Conservation (phyloP, 495 filamentous ascomycete genomes). For the Rhypophila decipiens region DNA sequence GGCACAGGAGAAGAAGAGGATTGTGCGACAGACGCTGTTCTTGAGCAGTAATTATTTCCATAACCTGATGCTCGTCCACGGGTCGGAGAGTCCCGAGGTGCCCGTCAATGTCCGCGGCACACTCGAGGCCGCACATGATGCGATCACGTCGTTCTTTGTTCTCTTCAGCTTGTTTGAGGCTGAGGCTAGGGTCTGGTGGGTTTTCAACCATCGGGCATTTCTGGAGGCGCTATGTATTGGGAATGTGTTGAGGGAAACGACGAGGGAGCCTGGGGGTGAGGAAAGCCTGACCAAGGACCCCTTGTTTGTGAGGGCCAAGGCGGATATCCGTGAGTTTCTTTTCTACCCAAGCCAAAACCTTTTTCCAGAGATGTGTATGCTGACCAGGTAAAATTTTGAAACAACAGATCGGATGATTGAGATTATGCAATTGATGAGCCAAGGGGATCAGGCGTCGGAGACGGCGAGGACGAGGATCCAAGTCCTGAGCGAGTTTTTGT, state of each 20-base stretch:
- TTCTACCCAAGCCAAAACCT: background rate
- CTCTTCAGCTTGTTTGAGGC: constrained; percentile 54
- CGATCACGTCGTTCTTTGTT: constrained; percentile 58
- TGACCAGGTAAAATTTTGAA: background rate
- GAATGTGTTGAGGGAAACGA: constrained; percentile 36
- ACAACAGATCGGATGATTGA: constrained; percentile 48
- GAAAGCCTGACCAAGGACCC: constrained; percentile 40
- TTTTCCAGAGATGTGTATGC: background rate
- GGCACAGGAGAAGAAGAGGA: constrained; percentile 47
- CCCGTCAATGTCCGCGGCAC: constrained; percentile 58
- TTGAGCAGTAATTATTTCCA: constrained; percentile 67
- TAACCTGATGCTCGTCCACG: constrained; percentile 64
- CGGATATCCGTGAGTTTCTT: constrained; percentile 46
- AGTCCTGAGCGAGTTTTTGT: constrained; percentile 49
- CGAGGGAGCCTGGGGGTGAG: constrained; percentile 22
- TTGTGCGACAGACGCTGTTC: constrained; percentile 62
- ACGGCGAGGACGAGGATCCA: constrained; percentile 51
- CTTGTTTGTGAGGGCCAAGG: constrained; percentile 46
- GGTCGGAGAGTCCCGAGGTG: constrained; percentile 51
- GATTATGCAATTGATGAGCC: constrained; percentile 48
- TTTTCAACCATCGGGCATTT: constrained; percentile 68
- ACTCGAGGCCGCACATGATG: constrained; percentile 63
- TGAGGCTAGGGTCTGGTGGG: constrained; percentile 70
- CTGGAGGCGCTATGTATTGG: constrained; percentile 56
- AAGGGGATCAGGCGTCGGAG: constrained; percentile 43